phyloP scores from a whole-genome alignment of 2,329 filamentous ascomycete species.

The Venturia nashicola region DNA sequence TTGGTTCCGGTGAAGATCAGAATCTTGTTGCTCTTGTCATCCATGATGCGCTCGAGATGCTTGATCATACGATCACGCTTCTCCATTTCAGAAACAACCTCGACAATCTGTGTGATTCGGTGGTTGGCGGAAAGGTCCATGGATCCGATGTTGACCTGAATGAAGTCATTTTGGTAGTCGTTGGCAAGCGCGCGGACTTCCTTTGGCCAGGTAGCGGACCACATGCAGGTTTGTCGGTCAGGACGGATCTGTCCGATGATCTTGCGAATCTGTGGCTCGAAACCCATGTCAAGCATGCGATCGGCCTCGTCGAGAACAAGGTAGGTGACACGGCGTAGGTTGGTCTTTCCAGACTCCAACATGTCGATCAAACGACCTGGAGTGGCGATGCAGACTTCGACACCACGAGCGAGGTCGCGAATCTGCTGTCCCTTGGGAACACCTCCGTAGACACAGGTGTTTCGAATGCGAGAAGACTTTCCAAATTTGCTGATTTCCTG shows the following conservation, averaged over 20 bases:
- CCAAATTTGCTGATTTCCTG: conserved; percentile 98
- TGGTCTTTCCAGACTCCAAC: conserved; percentile 95
- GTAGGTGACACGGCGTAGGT: conserved; percentile 95
- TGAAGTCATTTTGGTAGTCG: conserved; percentile 90
- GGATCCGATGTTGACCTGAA: conserved; percentile 97
- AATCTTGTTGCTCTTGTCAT: conserved; percentile 88
- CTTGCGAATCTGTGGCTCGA: conserved; percentile 98
- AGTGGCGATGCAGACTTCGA: conserved; percentile 97
- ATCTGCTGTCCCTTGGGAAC: conserved; percentile 97
- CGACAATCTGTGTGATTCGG: conserved; percentile 93
- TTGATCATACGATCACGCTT: conserved; percentile 97
- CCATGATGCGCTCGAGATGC: conserved; percentile 96
- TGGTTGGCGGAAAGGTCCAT: conserved; percentile 94
- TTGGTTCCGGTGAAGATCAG: conserved; percentile 79
- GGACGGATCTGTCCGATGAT: conserved; percentile 96
- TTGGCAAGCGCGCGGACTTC: conserved; percentile 85
- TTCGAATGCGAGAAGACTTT: conserved; percentile 93
- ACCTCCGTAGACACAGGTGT: conserved; percentile 98
- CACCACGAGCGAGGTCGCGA: conserved; percentile 83
- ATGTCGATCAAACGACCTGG: conserved; percentile 97
- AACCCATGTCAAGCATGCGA: conserved; percentile 99
- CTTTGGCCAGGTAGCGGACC: conserved; percentile 99
- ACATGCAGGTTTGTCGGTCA: conserved; percentile 98
- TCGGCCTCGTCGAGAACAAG: conserved; percentile 97
- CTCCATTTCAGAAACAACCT: conserved; percentile 91